A percentile compares a stretch with the other conserved stretches of the same genome.
Conservation (phyloP, 768 basidiomycete species). For the Artomyces pyxidatus region DNA sequence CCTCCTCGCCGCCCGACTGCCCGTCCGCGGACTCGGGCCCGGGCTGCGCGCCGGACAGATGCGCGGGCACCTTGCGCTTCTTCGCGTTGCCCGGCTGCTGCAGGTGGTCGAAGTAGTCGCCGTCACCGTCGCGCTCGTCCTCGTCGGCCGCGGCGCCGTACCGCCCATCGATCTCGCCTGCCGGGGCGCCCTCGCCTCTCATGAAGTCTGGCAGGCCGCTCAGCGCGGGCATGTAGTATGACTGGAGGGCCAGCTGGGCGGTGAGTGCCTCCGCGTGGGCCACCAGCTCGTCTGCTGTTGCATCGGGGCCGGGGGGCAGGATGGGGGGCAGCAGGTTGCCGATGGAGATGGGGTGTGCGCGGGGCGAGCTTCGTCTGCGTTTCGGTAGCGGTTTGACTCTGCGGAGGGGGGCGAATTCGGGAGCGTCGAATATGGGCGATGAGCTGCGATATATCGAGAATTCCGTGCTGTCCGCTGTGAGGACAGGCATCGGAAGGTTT, state of each 20-base stretch:
- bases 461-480: not conserved
- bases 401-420: slow-evolving; percentile 54
- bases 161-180: slow-evolving; percentile 20
- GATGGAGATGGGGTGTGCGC: not conserved
- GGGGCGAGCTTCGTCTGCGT: slow-evolving; percentile 47
- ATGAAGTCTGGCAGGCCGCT: slow-evolving; percentile 40
- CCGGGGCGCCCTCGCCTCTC: slow-evolving; percentile 14
- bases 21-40: slow-evolving; percentile 35
- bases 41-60: slow-evolving; percentile 33
- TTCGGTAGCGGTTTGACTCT: slow-evolving; percentile 75
- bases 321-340: slow-evolving; percentile 20
- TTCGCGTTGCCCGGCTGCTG: slow-evolving; percentile 79
- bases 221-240: slow-evolving; percentile 54
- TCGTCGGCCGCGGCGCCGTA: slow-evolving; percentile 22
- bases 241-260: slow-evolving; percentile 52
- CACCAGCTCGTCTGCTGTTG: slow-evolving; percentile 49
- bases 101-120: slow-evolving; percentile 59
- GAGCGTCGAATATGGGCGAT: slow-evolving; percentile 56
- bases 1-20: slow-evolving; percentile 36
- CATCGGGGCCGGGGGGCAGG: slow-evolving; percentile 31
- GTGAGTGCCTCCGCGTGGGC: slow-evolving; percentile 50
- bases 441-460: slow-evolving; percentile 3
- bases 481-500: not conserved
- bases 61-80: slow-evolving; percentile 80
- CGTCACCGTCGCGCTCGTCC: slow-evolving; percentile 48